These are phyloP conservation scores for Corymbia maculata DNA, from an alignment of 345 rosid species.

Conservation along the genomic window DNA sequence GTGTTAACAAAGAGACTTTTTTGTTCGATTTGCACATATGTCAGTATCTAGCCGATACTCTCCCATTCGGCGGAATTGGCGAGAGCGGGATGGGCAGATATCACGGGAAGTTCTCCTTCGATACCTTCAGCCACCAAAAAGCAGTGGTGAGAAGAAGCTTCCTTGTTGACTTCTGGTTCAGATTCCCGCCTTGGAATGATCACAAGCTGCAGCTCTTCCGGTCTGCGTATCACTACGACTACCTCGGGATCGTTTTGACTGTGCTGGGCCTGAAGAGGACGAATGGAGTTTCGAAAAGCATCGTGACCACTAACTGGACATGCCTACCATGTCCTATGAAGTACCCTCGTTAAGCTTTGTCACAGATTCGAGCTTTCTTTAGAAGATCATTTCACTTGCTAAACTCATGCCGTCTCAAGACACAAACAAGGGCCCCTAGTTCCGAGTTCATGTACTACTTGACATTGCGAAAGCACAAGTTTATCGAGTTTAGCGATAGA, in stretches of 20 bases:
- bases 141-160: slow-evolving; percentile 39
- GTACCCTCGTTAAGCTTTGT: background rate
- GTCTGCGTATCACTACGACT: slow-evolving; percentile 17
- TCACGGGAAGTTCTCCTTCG: slow-evolving; percentile 67
- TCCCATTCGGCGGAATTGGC: slow-evolving; percentile 70
- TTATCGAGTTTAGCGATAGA: background rate
- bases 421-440: background rate
- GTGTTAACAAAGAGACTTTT: background rate
- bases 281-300: background rate
- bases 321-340: background rate
- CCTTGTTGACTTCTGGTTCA: slow-evolving; percentile 48
- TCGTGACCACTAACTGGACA: background rate
- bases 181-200: slow-evolving; percentile 65
- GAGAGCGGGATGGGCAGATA: slow-evolving; percentile 54
- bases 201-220: slow-evolving; percentile 44
- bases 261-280: slow-evolving; percentile 43
- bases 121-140: slow-evolving; percentile 49
- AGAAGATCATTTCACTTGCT: background rate
- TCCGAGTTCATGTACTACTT: background rate
- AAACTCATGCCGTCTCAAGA: background rate
- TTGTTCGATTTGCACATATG: background rate
- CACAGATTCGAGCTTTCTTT: background rate
- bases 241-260: slow-evolving; percentile 34
- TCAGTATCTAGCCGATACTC: slow-evolving; percentile 41
- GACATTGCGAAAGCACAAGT: background rate